Percentiles rank a stretch among this genome's conserved stretches.
Conservation (phyloP, 495 filamentous ascomycete species). For the Chaetomium tenue region DNA sequence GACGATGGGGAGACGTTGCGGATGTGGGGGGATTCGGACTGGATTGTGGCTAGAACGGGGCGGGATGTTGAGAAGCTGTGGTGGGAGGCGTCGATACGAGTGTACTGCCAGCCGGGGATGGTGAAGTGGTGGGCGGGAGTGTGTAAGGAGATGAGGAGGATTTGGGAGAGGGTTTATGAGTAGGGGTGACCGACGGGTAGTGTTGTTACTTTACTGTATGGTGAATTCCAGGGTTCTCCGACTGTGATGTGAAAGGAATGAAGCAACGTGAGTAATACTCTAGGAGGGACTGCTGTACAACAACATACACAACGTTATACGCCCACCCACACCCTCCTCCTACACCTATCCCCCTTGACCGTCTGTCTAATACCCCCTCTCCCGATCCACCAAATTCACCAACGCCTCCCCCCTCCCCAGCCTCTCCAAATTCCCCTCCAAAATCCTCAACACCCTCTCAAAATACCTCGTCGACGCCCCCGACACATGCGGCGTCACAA, state of each 20-base stretch:
- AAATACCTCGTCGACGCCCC: slow-evolving; percentile 60
- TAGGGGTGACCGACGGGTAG: not conserved
- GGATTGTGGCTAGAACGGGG: slow-evolving; percentile 41
- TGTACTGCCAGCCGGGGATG: slow-evolving; percentile 36
- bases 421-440: slow-evolving; percentile 57
- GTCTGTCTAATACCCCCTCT: slow-evolving; percentile 32
- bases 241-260: too few species aligned
- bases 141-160: not conserved
- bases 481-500: slow-evolving; percentile 79
- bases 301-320: not conserved
- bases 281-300: not conserved
- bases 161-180: not conserved
- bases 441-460: slow-evolving; percentile 59
- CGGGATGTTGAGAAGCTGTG: slow-evolving; percentile 50
- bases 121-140: not conserved
- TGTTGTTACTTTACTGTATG: too few species aligned
- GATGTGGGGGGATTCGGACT: slow-evolving; percentile 35
- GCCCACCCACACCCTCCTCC: not conserved
- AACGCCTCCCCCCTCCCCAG: slow-evolving; percentile 58
- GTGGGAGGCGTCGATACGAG: slow-evolving; percentile 50
- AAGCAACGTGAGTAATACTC: too few species aligned
- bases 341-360: not conserved
- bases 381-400: slow-evolving; percentile 53
- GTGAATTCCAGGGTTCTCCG: too few species aligned
- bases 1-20: slow-evolving; percentile 23